Evolutionary conservation across 345 rosid species (phyloP).

Genomic region (Pistacia integerrima): DNA sequence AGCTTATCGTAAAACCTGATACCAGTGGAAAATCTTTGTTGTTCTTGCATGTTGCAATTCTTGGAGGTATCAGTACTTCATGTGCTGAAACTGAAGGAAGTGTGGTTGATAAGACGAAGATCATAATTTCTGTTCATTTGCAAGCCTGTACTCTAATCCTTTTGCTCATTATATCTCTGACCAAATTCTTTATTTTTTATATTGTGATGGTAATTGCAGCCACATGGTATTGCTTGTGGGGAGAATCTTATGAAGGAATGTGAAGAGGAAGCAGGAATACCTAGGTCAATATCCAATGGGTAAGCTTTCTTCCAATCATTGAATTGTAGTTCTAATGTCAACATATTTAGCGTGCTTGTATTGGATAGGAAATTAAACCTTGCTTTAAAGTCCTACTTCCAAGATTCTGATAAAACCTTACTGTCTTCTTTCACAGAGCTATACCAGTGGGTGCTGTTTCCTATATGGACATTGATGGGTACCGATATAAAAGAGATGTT

Average conservation of each 20-base stretch:
- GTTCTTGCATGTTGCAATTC: slow-evolving; percentile 6
- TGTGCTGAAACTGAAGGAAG: neutral
- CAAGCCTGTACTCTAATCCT: too few relatives aligned
- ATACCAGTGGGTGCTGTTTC: slow-evolving; percentile 87
- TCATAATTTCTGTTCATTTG: too few relatives aligned
- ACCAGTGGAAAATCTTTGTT: slow-evolving; percentile 4
- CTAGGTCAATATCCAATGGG: slow-evolving; percentile 56
- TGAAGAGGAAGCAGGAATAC: slow-evolving; percentile 93
- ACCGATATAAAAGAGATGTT: slow-evolving; percentile 78
- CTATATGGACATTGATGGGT: slow-evolving; percentile 64
- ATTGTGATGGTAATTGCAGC: slow-evolving; percentile 46
- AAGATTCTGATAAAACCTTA: neutral
- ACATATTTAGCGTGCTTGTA: neutral
- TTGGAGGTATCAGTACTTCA: neutral
- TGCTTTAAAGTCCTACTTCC: neutral
- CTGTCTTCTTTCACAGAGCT: slow-evolving; percentile 48
- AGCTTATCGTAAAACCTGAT: neutral
- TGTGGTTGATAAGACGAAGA: neutral
- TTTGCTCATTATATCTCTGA: too few relatives aligned
- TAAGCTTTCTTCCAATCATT: slow-evolving; percentile 25
- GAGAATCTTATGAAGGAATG: slow-evolving; percentile 90
- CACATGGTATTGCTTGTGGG: slow-evolving; percentile 72
- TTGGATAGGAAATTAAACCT: neutral
- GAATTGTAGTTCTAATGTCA: slow-evolving; percentile 7
- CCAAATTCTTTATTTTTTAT: too few relatives aligned